Base-by-base conservation (phyloP, 805 yeast species). In the Metschnikowia peoriensis region DNA sequence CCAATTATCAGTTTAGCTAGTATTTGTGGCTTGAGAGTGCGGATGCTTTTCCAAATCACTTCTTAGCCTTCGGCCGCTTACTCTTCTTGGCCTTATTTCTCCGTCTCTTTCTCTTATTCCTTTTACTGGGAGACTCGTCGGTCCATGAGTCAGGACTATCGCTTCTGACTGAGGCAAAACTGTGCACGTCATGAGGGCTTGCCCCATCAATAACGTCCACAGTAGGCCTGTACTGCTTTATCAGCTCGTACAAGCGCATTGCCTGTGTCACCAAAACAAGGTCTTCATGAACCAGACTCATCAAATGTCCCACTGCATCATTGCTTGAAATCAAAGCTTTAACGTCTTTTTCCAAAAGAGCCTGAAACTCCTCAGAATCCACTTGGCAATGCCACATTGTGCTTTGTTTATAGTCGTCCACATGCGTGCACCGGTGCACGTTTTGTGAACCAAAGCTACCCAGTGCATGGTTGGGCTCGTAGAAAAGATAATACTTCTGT, bases 381-480 rank as follows among this genome's bases (percentile, higher is more conserved):
- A 29, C 43, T 6, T 39, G 43, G 17, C 15, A 28, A 37, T 46
- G 43, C 49, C 49, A 46, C 16, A 39, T 15, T 7, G 49, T 35
- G 6, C 27, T 39, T 15, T 39, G 15, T 29, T 32, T 38, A 38
- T 46, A 46, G 9, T 38, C 15, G 14, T 39, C 15, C 38, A 38
- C 43, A 16, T 38, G 43, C 11, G 49, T 39, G 22, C 28, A 32
- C 38, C 39, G 28, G 38, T 46, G 49, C 16, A 43, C 16, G 28
- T 29, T 17, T 27, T 43, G 46, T 7, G 46, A 15, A 9, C 38
- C 46, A 32, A 44, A 44, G 16, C 34, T 17, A 2, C 40, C 29
- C n/a, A 16, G 47, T 4, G 40, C 17, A 7, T 35, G 16, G 14
- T 44, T 44, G 32, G 17, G 34, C 11, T 35, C 47, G 22, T 40